These are phyloP conservation scores for Phytophthora crassamura DNA, from an alignment of 352 stramenopile species.

Conservation along the genomic window DNA sequence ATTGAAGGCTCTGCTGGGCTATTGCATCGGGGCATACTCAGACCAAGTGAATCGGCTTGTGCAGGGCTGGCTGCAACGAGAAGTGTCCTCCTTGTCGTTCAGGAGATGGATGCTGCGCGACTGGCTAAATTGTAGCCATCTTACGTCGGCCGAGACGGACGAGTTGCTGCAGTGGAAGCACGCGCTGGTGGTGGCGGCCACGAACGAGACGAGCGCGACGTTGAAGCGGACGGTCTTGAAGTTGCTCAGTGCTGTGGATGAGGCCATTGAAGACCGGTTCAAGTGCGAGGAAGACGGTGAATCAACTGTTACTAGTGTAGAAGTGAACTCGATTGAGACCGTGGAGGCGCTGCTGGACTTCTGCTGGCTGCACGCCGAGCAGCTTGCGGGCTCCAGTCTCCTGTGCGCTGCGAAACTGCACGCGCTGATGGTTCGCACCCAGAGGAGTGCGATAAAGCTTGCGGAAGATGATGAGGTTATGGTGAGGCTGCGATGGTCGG, in stretches of 20 bases:
- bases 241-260: conserved; percentile 30
- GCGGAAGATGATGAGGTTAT: conserved; percentile 29
- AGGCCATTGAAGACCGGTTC: conserved; percentile 4
- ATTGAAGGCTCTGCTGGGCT: conserved; percentile 43
- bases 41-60: conserved; percentile 34
- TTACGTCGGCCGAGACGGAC: conserved; percentile 10
- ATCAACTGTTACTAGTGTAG: not conserved
- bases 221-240: conserved; percentile 41
- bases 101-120: conserved; percentile 45
- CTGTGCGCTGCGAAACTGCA: conserved; percentile 58
- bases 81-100: conserved; percentile 22
- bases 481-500: conserved; percentile 50
- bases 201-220: conserved; percentile 33
- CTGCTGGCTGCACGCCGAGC: conserved; percentile 42
- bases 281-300: not conserved
- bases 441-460: conserved; percentile 23
- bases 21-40: conserved; percentile 31
- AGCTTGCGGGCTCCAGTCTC: conserved; percentile 39
- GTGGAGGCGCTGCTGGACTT: conserved; percentile 51
- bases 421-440: conserved; percentile 22
- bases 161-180: conserved; percentile 44
- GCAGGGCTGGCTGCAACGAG: conserved; percentile 38
- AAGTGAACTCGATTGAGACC: conserved; percentile 12
- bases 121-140: conserved; percentile 35
- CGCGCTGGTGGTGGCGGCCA: conserved; percentile 39